A percentile compares a stretch with the other conserved stretches of the same genome.
These are phyloP conservation scores for Tetraselmis chui DNA, from an alignment of 139 green algal species.

Conservation along the genomic window DNA sequence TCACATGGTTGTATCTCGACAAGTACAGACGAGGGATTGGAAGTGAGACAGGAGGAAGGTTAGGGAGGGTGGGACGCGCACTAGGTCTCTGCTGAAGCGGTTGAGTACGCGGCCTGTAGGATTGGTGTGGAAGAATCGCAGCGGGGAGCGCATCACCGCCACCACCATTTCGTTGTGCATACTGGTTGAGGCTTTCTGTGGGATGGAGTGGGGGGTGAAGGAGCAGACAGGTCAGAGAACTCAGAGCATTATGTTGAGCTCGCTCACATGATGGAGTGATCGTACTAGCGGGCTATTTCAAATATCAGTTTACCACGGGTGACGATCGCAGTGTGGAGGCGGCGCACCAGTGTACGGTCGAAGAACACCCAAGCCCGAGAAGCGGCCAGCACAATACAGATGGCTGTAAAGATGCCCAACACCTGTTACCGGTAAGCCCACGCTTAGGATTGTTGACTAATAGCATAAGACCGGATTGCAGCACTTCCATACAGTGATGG, in stretches of 20 bases:
- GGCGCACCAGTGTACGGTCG: conserved; percentile 30
- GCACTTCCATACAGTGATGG: too few relatives aligned
- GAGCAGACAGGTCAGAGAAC: background rate
- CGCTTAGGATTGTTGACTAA: background rate
- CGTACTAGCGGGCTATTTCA: too few relatives aligned
- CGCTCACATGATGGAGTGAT: too few relatives aligned
- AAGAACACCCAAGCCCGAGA: conserved; percentile 55
- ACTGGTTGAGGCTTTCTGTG: conserved; percentile 23
- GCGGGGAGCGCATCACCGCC: conserved; percentile 62
- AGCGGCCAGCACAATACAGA: conserved; percentile 38
- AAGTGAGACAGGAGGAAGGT: too few relatives aligned
- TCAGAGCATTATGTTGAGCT: too few relatives aligned
- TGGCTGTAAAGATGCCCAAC: conserved; percentile 47
- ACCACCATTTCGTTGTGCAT: conserved; percentile 53
- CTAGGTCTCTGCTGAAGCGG: too few relatives aligned
- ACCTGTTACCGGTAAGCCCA: conserved; percentile 29
- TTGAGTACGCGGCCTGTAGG: conserved; percentile 87
- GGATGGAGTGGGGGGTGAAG: background rate
- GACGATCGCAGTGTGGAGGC: too few relatives aligned
- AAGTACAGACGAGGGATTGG: too few relatives aligned
- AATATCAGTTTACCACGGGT: too few relatives aligned
- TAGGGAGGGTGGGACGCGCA: too few relatives aligned
- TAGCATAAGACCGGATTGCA: too few relatives aligned
- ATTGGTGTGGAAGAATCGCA: conserved; percentile 93
- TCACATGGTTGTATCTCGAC: too few relatives aligned